Base-by-base conservation (phyloP, 164 flowering plant species). In the Piper longum region DNA sequence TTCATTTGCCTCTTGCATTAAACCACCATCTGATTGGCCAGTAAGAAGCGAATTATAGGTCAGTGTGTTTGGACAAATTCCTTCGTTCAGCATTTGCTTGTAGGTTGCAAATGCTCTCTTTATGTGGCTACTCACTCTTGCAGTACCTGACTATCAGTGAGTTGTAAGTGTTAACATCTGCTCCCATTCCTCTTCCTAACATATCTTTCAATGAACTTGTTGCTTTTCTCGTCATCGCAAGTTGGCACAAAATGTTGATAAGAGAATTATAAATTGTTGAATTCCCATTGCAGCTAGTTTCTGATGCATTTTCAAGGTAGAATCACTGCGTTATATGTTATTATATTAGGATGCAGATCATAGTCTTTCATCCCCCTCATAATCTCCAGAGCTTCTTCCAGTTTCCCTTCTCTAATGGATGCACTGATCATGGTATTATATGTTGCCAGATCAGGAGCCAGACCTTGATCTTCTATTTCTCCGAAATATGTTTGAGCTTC, bases 201-300 rank as follows among this genome's bases (percentile, higher is more conserved):
- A 93, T 93, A n/a, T 79, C 81, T 55, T 79, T 59, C 57, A 88
- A 62, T 13, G 81, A 78, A 65, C 62, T 40, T 66, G 72, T 69
- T 54, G 97, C 97, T 70, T 75, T 80, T 55, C 74, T 75, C 26
- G 92, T 87, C 97, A 90, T 90, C 62, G 90, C 87, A 43, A 77
- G 80, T 60, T 78, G 76, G 75, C 96, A 90, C 41, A 93, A 76
- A 63, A 67, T 68, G 26, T 64, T 63, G 16, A 90, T 84, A 17
- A 90, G 86, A 60, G 75, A 74, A 68, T 90, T 86, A 70, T 78
- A 88, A 62, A 71, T 79, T 57, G 17, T 63, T 45, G 11, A 58
- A 93, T 80, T 41, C 96, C 96, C 85, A 83, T 77, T 7, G 13
- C 59, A 17, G 82, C 66, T 59, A 93, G 84, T 59, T 58, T 73